Evolutionary conservation across 805 yeast genomes (phyloP).

Genomic region (Limtongia smithiae): DNA sequence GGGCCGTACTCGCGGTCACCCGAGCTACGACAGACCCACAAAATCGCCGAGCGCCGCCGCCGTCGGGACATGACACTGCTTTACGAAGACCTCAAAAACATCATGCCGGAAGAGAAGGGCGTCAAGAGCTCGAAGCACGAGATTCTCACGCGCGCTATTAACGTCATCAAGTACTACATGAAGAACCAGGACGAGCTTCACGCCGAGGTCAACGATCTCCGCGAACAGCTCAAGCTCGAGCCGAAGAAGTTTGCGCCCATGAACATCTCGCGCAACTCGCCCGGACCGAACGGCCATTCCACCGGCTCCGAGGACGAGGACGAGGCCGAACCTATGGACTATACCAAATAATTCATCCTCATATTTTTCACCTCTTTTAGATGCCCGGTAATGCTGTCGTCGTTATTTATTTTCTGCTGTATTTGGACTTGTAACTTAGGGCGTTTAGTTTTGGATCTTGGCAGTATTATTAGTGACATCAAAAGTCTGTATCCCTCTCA

Average conservation of each 20-base stretch:
- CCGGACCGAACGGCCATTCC: conserved; percentile 4
- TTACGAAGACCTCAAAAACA: conserved; percentile 28
- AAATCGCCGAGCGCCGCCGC: conserved; percentile 32
- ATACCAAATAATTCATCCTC: background rate
- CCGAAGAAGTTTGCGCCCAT: conserved; percentile 17
- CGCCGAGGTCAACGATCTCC: conserved; percentile 23
- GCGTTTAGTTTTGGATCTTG: no score
- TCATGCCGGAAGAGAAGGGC: conserved; percentile 30
- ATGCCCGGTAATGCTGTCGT: no score
- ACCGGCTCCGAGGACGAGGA: conserved; percentile 12
- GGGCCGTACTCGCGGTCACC: conserved; percentile 31
- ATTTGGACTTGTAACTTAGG: no score
- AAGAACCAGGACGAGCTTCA: conserved; percentile 14
- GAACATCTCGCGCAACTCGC: background rate
- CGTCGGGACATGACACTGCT: conserved; percentile 31
- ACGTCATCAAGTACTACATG: conserved; percentile 14
- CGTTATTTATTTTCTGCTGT: no score
- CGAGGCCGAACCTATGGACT: conserved; percentile 13
- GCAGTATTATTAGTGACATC: no score
- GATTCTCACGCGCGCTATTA: conserved; percentile 25
- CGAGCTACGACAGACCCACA: conserved; percentile 32
- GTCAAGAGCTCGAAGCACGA: conserved; percentile 32
- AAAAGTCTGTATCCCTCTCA: no score
- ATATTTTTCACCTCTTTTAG: no score
- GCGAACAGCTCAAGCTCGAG: conserved; percentile 17